Evolutionary conservation across 2,329 filamentous ascomycete genomes (phyloP).

Genomic region (Ophiocordyceps australis): DNA sequence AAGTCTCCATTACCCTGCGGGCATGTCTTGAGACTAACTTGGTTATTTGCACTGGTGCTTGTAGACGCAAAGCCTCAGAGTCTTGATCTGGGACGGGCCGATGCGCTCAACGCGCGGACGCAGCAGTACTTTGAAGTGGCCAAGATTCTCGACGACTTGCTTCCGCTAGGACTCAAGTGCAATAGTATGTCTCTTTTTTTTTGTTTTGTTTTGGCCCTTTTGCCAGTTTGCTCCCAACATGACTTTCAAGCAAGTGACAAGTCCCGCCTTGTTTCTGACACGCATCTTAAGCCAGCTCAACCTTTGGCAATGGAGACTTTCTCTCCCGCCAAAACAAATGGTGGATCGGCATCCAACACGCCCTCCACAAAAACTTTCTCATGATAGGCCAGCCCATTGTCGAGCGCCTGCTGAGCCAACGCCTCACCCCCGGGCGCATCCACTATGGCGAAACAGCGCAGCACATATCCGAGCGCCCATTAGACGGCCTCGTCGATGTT

Average conservation of each 20-base stretch:
- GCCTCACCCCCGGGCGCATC: slow-evolving; percentile 14
- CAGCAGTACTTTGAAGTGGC: slow-evolving; percentile 28
- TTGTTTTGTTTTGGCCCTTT: too few relatives aligned
- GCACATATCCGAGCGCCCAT: slow-evolving; percentile 38
- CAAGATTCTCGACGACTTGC: slow-evolving; percentile 20
- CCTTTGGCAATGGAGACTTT: slow-evolving; percentile 25
- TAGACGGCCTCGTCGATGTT: slow-evolving; percentile 25
- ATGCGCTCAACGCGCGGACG: slow-evolving; percentile 28
- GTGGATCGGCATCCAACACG: slow-evolving; percentile 26
- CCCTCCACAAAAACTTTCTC: slow-evolving; percentile 26
- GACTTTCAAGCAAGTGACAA: not conserved
- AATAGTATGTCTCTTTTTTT: slow-evolving; percentile 22
- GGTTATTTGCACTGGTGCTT: not conserved
- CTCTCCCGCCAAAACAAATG: slow-evolving; percentile 26
- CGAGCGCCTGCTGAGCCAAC: slow-evolving; percentile 17
- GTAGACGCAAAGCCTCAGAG: slow-evolving; percentile 19
- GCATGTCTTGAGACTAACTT: not conserved
- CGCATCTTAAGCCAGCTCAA: slow-evolving; percentile 21
- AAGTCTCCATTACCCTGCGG: slow-evolving; percentile 1
- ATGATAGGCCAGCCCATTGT: slow-evolving; percentile 30
- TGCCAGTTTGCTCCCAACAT: too few relatives aligned
- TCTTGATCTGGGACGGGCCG: slow-evolving; percentile 23
- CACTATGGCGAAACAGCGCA: slow-evolving; percentile 18
- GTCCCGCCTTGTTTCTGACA: not conserved
- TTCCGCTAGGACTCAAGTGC: slow-evolving; percentile 24